A percentile compares a stretch with the other conserved stretches of the same genome.
Conservation (phyloP, 768 basidiomycete genomes). For the Mycena sanguinolenta region DNA sequence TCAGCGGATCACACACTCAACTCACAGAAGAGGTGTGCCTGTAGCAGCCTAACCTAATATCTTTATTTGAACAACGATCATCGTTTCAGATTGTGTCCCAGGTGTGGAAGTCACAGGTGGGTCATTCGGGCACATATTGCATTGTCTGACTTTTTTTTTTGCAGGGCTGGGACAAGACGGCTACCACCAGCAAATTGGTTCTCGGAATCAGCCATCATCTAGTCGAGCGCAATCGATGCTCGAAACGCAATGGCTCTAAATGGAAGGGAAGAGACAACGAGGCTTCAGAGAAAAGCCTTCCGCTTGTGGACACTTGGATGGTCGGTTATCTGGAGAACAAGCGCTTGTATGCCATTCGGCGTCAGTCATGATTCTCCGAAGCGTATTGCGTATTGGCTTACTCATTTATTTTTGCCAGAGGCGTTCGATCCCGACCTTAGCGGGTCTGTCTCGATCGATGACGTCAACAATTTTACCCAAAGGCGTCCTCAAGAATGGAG, state of each 20-base stretch:
- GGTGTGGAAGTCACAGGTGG: background rate
- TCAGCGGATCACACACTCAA: background rate
- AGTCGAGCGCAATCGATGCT: background rate
- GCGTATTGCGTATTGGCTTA: background rate
- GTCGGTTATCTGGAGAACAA: background rate
- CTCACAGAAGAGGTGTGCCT: background rate
- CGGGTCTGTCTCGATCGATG: background rate
- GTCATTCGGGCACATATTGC: background rate
- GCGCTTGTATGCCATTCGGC: background rate
- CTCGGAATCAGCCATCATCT: background rate
- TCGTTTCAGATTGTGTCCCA: background rate
- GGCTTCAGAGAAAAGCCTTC: background rate
- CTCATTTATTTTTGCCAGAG: background rate
- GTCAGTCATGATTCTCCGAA: background rate
- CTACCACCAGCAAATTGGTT: background rate
- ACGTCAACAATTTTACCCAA: background rate
- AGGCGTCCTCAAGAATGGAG: background rate
- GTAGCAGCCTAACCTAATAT: background rate
- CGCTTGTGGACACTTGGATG: background rate
- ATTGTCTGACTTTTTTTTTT: background rate
- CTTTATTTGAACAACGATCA: background rate
- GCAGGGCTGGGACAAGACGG: constrained; percentile 4
- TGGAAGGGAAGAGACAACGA: background rate
- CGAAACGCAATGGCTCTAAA: background rate
- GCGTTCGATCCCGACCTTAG: background rate